Percentiles rank a stretch among this genome's conserved stretches.
Evolutionary conservation across 495 filamentous ascomycete genomes (phyloP).

Genomic region (Evansstolkia leycettana): DNA sequence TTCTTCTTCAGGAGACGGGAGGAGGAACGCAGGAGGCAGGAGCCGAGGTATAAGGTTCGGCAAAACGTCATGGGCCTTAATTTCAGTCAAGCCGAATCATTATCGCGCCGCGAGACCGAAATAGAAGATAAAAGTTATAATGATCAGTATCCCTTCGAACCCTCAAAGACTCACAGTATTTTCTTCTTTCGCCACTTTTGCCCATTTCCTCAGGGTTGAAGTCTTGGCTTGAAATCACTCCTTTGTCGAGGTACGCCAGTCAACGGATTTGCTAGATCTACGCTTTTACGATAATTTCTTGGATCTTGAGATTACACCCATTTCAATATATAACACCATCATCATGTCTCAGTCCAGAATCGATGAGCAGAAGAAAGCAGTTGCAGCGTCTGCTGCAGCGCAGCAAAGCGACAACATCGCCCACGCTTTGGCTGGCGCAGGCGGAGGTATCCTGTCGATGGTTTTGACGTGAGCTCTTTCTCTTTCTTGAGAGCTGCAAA

Average conservation of each 20-base stretch:
- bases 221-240: too few species aligned
- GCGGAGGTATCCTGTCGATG: constrained; percentile 92
- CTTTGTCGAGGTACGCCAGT: too few species aligned
- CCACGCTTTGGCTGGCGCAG: constrained; percentile 76
- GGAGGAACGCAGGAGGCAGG: not conserved
- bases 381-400: constrained; percentile 31
- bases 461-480: constrained; percentile 65
- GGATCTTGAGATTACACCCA: too few species aligned
- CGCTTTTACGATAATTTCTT: too few species aligned
- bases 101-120: constrained; percentile 11
- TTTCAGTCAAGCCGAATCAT: constrained; percentile 23
- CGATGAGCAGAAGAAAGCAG: constrained; percentile 22
- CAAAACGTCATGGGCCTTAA: constrained; percentile 28
- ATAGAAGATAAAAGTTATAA: not conserved
- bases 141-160: not conserved
- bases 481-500: constrained; percentile 6
- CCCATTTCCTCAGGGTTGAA: too few species aligned
- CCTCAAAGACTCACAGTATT: not conserved
- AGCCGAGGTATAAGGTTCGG: constrained; percentile 32
- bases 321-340: too few species aligned
- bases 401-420: constrained; percentile 86
- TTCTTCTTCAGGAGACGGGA: too few species aligned
- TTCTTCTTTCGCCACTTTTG: not conserved
- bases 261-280: too few species aligned
- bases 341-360: constrained; percentile 30